Evolutionary conservation across 345 rosid species (phyloP).

Genomic region (Boechera divaricarpa): DNA sequence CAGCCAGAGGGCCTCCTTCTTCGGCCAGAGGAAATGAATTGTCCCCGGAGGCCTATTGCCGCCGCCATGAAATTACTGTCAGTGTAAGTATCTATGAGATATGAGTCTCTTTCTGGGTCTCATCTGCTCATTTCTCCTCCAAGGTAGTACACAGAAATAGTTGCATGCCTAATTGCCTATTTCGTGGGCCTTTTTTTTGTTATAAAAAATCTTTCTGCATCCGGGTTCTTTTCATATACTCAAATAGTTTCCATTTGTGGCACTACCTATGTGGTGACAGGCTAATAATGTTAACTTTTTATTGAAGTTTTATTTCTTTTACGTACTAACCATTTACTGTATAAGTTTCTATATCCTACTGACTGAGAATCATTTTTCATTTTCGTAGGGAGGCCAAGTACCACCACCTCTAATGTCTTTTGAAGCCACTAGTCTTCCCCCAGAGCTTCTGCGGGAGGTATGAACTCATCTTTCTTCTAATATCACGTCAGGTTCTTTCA

Average conservation of each 20-base stretch:
- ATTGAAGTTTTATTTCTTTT: neutral
- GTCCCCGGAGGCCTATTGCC: constrained; percentile 77
- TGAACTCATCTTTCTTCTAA: constrained; percentile 5
- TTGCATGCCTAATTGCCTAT: neutral
- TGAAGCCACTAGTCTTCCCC: constrained; percentile 80
- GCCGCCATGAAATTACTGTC: constrained; percentile 82
- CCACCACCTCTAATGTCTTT: constrained; percentile 79
- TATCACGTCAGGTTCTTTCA: neutral
- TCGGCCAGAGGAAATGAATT: constrained; percentile 52
- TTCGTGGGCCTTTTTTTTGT: neutral
- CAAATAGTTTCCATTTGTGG: neutral
- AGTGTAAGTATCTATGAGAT: constrained; percentile 55
- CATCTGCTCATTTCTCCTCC: neutral
- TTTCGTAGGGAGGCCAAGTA: constrained; percentile 73
- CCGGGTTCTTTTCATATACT: neutral
- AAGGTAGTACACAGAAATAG: neutral
- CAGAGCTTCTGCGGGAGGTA: constrained; percentile 96
- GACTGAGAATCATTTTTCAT: neutral
- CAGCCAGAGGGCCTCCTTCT: constrained; percentile 47
- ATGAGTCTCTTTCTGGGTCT: neutral
- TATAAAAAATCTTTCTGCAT: neutral
- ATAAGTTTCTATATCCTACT: neutral
- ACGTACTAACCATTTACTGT: neutral
- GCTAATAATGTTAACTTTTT: neutral
- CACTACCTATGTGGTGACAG: neutral